Evolutionary conservation across 805 yeast genomes (phyloP), one percentile per base, ranked within the genome.

Genomic region (Cephaloascus albidus): DNA sequence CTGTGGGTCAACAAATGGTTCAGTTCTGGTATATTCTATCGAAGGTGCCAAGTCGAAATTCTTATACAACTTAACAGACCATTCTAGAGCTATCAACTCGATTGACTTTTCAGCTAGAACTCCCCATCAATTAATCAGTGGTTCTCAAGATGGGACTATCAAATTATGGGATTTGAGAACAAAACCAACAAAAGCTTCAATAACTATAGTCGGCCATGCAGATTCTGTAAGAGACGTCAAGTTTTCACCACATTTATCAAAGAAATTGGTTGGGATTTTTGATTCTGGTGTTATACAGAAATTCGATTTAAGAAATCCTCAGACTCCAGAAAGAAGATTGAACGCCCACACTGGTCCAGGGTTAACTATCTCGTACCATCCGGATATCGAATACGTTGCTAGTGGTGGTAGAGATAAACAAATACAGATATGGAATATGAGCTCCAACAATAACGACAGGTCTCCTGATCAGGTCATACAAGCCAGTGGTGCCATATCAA

Each of bases 341-440:
- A 85, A 82, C 50, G 94, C 96, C 3, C 97, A 90, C 54, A 75
- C 87, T 2, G 95, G 95, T 0, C 95, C 96, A 2, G 97, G 95
- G 0, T 63, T 89, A 15, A 76, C 94, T 3, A 58, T 93, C 3
- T 88, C 86, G 50, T 88, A 95, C 80, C 96, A 89, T 53, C 95
- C 94, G 0, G 80, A 78, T 31, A 55, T 70, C 30, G 95, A 89
- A 45, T 85, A 81, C 50, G 73, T 93, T 17, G 80, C 81, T 4
- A 85, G 96, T 17, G 97, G 97, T 14, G 98, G 98, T 5, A 70
- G 97, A 50, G 98, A 93, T 58, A 81, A 83, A 39, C 81, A 79
- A 47, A 67, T 84, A 28, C 86, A 84, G 44, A 77, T 84, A 3
- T 86, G 94, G 90, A 81, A 74, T 50, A 62, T 77, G 71, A n/a